A percentile compares a stretch with the other conserved stretches of the same genome.
Conservation (phyloP, 2,329 filamentous ascomycete genomes). For the Verticillium tricorpus region DNA sequence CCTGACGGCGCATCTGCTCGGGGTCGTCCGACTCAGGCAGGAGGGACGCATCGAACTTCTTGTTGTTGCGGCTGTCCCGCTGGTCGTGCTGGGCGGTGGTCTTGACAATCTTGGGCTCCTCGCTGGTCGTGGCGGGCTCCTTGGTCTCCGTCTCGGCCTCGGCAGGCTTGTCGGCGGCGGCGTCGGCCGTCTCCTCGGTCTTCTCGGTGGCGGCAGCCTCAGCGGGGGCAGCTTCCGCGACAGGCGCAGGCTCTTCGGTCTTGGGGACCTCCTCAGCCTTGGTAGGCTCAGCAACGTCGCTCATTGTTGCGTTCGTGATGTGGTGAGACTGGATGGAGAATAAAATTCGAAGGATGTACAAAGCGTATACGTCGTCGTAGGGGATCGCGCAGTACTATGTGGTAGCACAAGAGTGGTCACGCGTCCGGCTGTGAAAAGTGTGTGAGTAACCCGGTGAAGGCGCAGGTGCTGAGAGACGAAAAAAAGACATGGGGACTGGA, state of each 20-base stretch:
- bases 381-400: neutral
- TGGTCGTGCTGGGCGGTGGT: constrained; percentile 35
- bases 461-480: neutral
- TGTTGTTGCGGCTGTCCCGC: constrained; percentile 47
- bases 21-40: constrained; percentile 72
- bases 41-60: constrained; percentile 66
- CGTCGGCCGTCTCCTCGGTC: constrained; percentile 5
- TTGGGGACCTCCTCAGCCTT: constrained; percentile 20
- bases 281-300: constrained; percentile 14
- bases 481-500: neutral
- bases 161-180: constrained; percentile 4
- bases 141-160: constrained; percentile 13
- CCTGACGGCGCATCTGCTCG: constrained; percentile 77
- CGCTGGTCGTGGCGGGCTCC: constrained; percentile 12
- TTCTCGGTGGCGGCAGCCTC: constrained; percentile 7
- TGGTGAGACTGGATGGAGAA: too few species aligned
- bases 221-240: constrained; percentile 14
- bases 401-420: neutral
- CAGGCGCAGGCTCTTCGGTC: constrained; percentile 14
- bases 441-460: neutral
- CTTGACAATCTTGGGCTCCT: constrained; percentile 34
- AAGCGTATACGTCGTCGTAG: neutral
- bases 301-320: neutral
- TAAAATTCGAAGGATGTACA: neutral
- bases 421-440: neutral